Percentiles rank a stretch among this genome's conserved stretches.
These are phyloP conservation scores for Penicillium soppii DNA, from an alignment of 495 filamentous ascomycete genomes.

Conservation along the genomic window DNA sequence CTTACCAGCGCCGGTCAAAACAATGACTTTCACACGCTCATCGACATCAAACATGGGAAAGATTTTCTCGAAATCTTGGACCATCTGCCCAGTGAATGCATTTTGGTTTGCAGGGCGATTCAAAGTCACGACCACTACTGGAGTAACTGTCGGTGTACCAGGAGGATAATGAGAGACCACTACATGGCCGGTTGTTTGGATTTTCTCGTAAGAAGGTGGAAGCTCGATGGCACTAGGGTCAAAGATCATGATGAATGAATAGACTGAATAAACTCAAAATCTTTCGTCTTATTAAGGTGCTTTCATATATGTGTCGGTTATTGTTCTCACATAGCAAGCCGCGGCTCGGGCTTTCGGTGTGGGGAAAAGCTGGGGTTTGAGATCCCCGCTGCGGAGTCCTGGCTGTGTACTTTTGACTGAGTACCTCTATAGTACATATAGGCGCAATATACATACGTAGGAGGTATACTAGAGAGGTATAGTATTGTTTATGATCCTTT, in stretches of 20 bases:
- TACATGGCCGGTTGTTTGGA: constrained; percentile 50
- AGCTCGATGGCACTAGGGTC: constrained; percentile 25
- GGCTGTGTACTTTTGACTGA: too few relatives aligned
- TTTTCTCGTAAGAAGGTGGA: constrained; percentile 37
- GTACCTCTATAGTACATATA: too few relatives aligned
- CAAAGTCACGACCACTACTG: constrained; percentile 56
- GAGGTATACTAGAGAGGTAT: too few relatives aligned
- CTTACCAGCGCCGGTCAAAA: constrained; percentile 57
- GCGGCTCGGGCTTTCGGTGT: too few relatives aligned
- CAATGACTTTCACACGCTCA: constrained; percentile 55
- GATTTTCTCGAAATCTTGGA: constrained; percentile 50
- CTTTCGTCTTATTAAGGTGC: too few relatives aligned
- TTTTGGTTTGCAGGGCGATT: constrained; percentile 60
- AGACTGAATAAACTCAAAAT: too few relatives aligned
- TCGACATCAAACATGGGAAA: constrained; percentile 56
- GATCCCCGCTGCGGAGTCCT: too few relatives aligned
- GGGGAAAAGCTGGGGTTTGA: too few relatives aligned
- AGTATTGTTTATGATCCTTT: too few relatives aligned
- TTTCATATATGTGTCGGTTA: too few relatives aligned
- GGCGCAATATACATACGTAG: too few relatives aligned
- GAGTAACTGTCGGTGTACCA: constrained; percentile 48
- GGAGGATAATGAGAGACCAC: constrained; percentile 52
- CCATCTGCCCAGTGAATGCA: constrained; percentile 61
- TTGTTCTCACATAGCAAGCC: too few relatives aligned
- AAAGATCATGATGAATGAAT: constrained; percentile 58